These are phyloP conservation scores for Botryotinia globosa DNA, from an alignment of 2,329 filamentous ascomycete species.

Conservation along the genomic window DNA sequence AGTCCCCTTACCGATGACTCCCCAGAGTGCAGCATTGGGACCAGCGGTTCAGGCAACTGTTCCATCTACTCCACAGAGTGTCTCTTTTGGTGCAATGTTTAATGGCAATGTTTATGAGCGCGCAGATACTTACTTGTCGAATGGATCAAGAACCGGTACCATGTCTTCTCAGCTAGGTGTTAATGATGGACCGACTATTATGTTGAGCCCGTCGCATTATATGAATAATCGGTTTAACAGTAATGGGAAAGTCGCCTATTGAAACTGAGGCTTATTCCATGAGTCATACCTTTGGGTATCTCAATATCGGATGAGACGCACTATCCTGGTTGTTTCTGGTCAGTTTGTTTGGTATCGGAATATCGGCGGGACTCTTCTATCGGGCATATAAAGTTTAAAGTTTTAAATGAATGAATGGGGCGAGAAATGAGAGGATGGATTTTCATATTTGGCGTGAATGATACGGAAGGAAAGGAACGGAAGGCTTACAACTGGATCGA, in stretches of 20 bases:
- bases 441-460: constrained; percentile 3
- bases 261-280: constrained; percentile 2
- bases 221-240: constrained; percentile 31
- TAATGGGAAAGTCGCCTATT: constrained; percentile 34
- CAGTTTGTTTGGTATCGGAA: not conserved
- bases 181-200: constrained; percentile 34
- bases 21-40: constrained; percentile 82
- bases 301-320: not conserved
- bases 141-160: constrained; percentile 35
- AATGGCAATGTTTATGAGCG: constrained; percentile 38
- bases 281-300: not conserved
- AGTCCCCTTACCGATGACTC: constrained; percentile 73
- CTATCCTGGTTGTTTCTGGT: not conserved
- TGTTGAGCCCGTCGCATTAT: constrained; percentile 33
- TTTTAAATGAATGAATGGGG: not conserved
- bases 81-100: constrained; percentile 35
- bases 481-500: not conserved
- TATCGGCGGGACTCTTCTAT: not conserved
- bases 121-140: constrained; percentile 36
- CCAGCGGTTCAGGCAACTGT: constrained; percentile 89
- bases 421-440: not conserved
- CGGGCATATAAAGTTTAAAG: constrained; percentile 2
- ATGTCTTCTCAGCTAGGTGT: constrained; percentile 35
- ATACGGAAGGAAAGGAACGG: not conserved
- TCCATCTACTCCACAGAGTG: constrained; percentile 58